Conservation (phyloP, 345 rosid genomes). For the Erucastrum elatum region DNA sequence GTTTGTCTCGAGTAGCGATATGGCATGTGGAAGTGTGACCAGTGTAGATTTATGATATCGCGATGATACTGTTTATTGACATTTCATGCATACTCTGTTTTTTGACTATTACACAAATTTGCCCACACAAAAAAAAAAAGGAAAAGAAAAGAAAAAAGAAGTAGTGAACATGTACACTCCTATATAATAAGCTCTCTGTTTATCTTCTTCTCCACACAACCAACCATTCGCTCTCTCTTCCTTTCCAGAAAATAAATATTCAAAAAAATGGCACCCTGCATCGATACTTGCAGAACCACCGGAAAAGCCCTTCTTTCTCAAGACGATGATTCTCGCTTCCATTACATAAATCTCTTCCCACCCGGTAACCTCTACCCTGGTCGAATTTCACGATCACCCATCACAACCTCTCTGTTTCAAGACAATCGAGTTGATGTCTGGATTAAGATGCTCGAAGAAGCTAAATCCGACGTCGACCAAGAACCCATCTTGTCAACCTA, state of each 20-base stretch:
- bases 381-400: conserved; percentile 35
- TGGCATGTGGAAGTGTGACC: too few species aligned
- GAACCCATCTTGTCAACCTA: conserved; percentile 69
- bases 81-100: background rate
- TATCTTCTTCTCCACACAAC: background rate
- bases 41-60: too few species aligned
- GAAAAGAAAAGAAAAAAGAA: background rate
- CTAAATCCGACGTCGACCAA: conserved; percentile 54
- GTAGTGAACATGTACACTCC: background rate
- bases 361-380: conserved; percentile 38
- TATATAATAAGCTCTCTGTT: background rate
- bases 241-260: background rate
- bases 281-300: conserved; percentile 48
- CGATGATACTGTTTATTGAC: too few species aligned
- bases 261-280: conserved; percentile 64
- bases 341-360: conserved; percentile 39
- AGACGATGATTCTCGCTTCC: conserved; percentile 39
- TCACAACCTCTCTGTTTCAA: background rate
- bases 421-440: conserved; percentile 38
- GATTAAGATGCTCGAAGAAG: conserved; percentile 68
- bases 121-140: background rate
- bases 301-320: conserved; percentile 29
- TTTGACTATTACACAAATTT: background rate
- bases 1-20: too few species aligned
- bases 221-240: conserved; percentile 5